Percentiles rank a stretch among this genome's conserved stretches.
phyloP scores from a whole-genome alignment of 176 grass and related monocot genomes.

The Dendrocalamus sinicus region DNA sequence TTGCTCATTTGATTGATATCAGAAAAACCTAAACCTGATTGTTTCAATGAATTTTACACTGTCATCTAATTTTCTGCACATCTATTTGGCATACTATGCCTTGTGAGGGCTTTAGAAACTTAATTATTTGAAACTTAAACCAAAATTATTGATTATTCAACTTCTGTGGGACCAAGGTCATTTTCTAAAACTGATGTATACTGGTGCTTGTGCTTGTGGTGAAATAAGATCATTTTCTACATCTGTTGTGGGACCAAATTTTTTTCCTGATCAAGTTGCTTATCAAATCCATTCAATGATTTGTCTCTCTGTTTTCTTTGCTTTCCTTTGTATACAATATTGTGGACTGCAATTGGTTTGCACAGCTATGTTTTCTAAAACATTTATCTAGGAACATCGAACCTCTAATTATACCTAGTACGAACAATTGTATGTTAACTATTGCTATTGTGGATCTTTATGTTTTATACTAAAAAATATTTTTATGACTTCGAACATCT shows the following conservation, averaged over 20 bases:
- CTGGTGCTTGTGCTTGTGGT: background rate
- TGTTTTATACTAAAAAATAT: too few species aligned
- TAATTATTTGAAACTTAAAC: background rate
- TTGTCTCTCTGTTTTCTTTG: background rate
- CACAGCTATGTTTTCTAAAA: too few species aligned
- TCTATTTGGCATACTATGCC: background rate
- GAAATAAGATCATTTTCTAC: slow-evolving; percentile 10
- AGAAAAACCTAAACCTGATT: background rate
- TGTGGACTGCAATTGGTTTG: too few species aligned
- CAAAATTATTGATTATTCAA: background rate
- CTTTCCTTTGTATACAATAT: background rate
- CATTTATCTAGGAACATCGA: too few species aligned
- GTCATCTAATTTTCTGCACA: background rate
- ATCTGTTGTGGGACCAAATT: background rate
- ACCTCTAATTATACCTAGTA: too few species aligned
- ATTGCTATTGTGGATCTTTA: too few species aligned
- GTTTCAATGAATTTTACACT: background rate
- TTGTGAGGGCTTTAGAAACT: background rate
- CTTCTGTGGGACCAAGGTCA: background rate
- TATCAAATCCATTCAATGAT: background rate
- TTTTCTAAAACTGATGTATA: background rate
- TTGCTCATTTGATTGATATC: background rate
- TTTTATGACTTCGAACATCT: too few species aligned
- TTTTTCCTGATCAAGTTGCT: background rate
- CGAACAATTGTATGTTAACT: too few species aligned